phyloP scores from a whole-genome alignment of 352 stramenopile species.

The Phytophthora fragariaefolia region DNA sequence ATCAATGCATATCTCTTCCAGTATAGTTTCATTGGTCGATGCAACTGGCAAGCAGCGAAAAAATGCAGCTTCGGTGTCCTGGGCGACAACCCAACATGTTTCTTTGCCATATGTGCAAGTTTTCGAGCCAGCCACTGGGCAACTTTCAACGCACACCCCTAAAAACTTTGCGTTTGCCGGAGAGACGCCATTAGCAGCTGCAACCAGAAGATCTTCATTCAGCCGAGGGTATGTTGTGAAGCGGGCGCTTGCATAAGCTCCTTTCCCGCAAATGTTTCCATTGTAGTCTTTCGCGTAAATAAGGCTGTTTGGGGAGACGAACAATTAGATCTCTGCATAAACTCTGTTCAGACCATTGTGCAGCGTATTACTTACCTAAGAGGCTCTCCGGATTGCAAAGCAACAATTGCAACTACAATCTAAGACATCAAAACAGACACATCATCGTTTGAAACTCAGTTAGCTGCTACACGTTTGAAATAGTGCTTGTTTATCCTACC shows the following conservation, averaged over 20 bases:
- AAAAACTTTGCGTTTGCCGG: constrained; percentile 75
- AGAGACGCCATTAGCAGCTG: constrained; percentile 42
- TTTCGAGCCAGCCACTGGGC: constrained; percentile 51
- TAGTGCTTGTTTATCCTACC: constrained; percentile 33
- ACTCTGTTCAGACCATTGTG: no score
- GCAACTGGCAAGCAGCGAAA: constrained; percentile 83
- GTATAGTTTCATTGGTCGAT: constrained; percentile 64
- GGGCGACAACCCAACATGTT: constrained; percentile 68
- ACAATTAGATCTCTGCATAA: neutral
- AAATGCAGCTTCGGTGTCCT: constrained; percentile 60
- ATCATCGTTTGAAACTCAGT: no score
- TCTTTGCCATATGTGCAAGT: constrained; percentile 77
- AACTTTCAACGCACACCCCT: constrained; percentile 75
- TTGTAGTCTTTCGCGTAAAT: constrained; percentile 88
- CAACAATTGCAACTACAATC: constrained; percentile 67
- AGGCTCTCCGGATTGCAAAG: constrained; percentile 69
- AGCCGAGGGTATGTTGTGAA: constrained; percentile 85
- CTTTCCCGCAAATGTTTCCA: constrained; percentile 78
- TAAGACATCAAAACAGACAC: no score
- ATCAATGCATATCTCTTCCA: constrained; percentile 68
- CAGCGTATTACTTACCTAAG: no score
- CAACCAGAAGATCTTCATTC: constrained; percentile 77
- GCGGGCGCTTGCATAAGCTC: constrained; percentile 32
- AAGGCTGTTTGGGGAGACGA: constrained; percentile 39
- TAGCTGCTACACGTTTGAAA: no score